Base-by-base conservation (phyloP, 2,329 filamentous ascomycete genomes). In the Lojkania enalia region DNA sequence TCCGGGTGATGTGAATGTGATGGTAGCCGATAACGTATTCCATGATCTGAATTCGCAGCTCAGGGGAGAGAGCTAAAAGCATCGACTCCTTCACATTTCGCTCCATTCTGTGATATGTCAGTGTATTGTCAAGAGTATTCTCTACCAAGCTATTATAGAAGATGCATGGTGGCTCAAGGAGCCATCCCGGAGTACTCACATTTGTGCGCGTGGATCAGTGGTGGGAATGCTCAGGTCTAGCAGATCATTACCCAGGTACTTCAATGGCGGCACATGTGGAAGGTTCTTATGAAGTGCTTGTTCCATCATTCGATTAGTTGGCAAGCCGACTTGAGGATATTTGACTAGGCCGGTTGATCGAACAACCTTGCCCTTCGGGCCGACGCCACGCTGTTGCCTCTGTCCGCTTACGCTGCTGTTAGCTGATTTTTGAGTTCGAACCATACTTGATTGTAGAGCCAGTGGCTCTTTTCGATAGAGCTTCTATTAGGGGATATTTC, bases 31-130 rank as follows among this genome's bases (percentile, higher is more conserved):
- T 11, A 15, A 15, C 30, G 9, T 12, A 16, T 6, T 9, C 16
- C 6, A 33, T 29, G 23, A 39, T 39, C 20, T n/a, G 15, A 7
- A 29, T 30, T 3, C 37, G 37, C 14, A 39, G 27, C 23, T 39
- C 37, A 3, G 37, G 11, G 15, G 37, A 23, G 3, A 39, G 7
- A n/a, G 7, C 12, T 13, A 38, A 16, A n/a, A 38, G 16, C n/a
- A 12, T 16, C 12, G 35, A 38, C 13, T 38, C 5, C 12, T 13
- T 23, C 13, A 14, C 23, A n/a, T 27, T n/a, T 39, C 25, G 25
- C 7, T 7, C 25, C 25, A 27, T 27, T 27, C 25, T 27, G n/a
- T n/a, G 16, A 33, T 7, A n/a, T n/a, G n/a, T n/a, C n/a, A n/a
- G n/a, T n/a, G n/a, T n/a, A n/a, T n/a, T n/a, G n/a, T n/a, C n/a